Evolutionary conservation across 2,329 filamentous ascomycete species (phyloP).

Genomic region (Aplosporella prunicola): DNA sequence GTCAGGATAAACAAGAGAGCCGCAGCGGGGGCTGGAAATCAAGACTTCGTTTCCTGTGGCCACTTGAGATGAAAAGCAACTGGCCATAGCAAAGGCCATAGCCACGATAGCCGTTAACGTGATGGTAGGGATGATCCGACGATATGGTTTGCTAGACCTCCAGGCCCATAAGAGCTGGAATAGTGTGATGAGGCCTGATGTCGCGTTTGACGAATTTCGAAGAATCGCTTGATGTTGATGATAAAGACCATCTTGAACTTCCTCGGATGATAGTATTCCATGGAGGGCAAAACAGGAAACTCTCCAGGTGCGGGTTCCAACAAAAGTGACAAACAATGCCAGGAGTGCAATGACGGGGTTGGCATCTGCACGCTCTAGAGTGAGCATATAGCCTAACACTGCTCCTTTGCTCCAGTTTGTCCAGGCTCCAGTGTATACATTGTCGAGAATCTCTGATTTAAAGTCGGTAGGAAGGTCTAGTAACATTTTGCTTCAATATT

Average conservation of each 20-base stretch:
- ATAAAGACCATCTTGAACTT: conserved; percentile 17
- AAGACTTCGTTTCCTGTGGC: conserved; percentile 6
- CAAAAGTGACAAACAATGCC: conserved; percentile 23
- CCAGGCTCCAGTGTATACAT: conserved; percentile 21
- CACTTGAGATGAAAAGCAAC: conserved; percentile 12
- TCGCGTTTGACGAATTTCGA: conserved; percentile 4
- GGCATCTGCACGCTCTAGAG: conserved; percentile 19
- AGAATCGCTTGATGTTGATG: conserved; percentile 15
- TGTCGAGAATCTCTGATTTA: neutral
- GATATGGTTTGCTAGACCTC: neutral
- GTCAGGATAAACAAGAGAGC: neutral
- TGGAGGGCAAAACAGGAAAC: conserved; percentile 16
- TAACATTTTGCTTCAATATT: too few relatives aligned
- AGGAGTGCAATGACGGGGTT: conserved; percentile 26
- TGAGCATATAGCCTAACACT: conserved; percentile 24
- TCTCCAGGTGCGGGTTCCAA: conserved; percentile 16
- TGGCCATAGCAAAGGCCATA: conserved; percentile 5
- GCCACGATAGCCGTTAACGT: neutral
- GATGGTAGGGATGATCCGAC: neutral
- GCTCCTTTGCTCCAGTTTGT: conserved; percentile 24
- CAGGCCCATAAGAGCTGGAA: neutral
- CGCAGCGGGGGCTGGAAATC: neutral
- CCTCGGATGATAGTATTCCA: conserved; percentile 11
- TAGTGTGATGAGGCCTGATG: neutral
- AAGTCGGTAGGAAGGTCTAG: too few relatives aligned